Conservation (phyloP, 202 grass and related monocot species). For the Saccharum hybrid region DNA sequence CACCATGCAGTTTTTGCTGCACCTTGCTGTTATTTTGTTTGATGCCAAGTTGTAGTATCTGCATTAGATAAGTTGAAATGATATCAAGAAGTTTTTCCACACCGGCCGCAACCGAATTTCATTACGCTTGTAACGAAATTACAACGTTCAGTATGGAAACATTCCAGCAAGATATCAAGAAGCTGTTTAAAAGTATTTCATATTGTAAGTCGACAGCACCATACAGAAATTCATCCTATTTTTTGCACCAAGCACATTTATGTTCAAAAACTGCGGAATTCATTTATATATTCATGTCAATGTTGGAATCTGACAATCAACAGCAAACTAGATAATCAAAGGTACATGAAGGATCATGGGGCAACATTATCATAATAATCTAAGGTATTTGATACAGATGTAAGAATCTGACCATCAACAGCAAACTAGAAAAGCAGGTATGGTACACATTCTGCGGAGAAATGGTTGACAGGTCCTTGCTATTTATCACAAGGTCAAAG, state of each 20-base stretch:
- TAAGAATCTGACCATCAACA: constrained; percentile 28
- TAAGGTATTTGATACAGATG: constrained; percentile 24
- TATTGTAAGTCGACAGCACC: constrained; percentile 4
- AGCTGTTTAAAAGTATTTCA: constrained; percentile 29
- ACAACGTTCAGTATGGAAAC: too few species aligned
- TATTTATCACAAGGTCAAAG: constrained; percentile 1
- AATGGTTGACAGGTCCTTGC: constrained; percentile 17
- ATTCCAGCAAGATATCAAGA: not conserved
- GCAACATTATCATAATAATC: constrained; percentile 11
- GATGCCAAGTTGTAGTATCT: constrained; percentile 70
- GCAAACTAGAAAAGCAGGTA: not conserved
- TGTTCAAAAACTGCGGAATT: not conserved
- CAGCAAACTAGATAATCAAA: constrained; percentile 10
- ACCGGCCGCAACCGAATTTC: too few species aligned
- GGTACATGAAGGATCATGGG: not conserved
- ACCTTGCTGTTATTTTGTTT: constrained; percentile 65
- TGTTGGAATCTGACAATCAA: not conserved
- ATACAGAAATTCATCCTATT: constrained; percentile 18
- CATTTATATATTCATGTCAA: not conserved
- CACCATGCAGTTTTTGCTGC: constrained; percentile 62
- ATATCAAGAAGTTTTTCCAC: not conserved
- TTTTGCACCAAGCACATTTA: constrained; percentile 3
- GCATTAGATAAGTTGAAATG: constrained; percentile 48
- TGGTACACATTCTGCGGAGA: not conserved
- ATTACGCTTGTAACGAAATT: too few species aligned